Base-by-base conservation (phyloP, 1,284 basidiomycete species). In the Cryptococcus depauperatus region DNA sequence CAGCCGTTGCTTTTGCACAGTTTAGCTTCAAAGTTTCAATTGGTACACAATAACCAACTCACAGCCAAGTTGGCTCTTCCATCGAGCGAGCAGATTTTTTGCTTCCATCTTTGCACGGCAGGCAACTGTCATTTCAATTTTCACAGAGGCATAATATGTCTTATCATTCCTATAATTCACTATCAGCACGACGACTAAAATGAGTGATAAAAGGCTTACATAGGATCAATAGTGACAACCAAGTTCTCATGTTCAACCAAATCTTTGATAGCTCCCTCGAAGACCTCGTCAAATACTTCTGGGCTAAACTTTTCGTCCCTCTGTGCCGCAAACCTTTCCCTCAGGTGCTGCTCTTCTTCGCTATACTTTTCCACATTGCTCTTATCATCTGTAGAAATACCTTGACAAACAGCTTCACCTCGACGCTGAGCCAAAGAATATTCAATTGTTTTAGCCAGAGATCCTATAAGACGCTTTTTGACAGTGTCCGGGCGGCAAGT, bases 401-500 rank as follows among this genome's bases (percentile, higher is more conserved):
- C 80, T 23, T 75, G 71, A 68, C 89, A 92, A 14, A 88, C 57
- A 45, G 81, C 76, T 48, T 73, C 72, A 6, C 89, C 90, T 43
- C 83, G 75, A 57, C 81, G 79, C 53, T 76, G 75, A 1, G 79
- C 83, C 37, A 95, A 75, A 34, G 79, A 70, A 10, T 73, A 71
- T 64, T 87, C 83, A 35, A 92, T 77, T 18, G 77, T 77, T 58
- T 80, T 84, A 0, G 85, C 91, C 39, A 91, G 73, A 22, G 73
- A 76, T 21, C 85, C 85, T 38, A 95, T 84, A 57, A 84, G 77
- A 51, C 79, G 74, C 69, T 83, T 84, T 61, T 85, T 79, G 58
- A 75, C 79, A 37, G 85, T 85, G 69, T 96, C 90, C 59, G 86
- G 83, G 32, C 80, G 73, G 66, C 92, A 96, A 27, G 75, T 74